Base-by-base conservation (phyloP, 176 grass and related monocot species). In the maize (Zea mays) region DNA sequence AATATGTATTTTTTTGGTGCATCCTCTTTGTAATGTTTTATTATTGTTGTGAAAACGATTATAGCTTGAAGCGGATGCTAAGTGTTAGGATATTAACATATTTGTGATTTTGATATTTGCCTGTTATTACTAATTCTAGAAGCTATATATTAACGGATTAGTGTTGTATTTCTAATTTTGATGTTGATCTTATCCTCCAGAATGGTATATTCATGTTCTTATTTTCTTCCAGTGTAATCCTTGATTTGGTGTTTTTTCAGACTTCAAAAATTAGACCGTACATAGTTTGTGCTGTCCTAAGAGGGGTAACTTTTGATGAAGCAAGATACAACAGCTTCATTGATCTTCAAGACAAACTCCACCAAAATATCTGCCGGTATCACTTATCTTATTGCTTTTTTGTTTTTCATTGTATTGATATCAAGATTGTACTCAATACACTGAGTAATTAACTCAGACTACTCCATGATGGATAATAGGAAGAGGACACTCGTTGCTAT, bases 301-400 rank as follows among this genome's bases (percentile, higher is more conserved):
- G 92, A 83, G 92, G 92, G 21, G 78, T 98, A 81, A 88, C 87
- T 81, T 98, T 94, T 2, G 87, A 98, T 83, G 92, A 98, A 89
- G 85, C 72, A 52, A 90, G 90, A 83, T 98, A 95, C 80, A 98
- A 90, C 82, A 98, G 89, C 80, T 98, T 98, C 85, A 98, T 98
- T 79, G 96, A 92, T 70, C 85, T 98, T n/a, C 92, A 98, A 92
- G 92, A 98, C 83, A 98, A 98, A 77, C 87, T 98, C 33, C 96
- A 98, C 57, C 92, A 98, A 82, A 98, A 98, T 90, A 95, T 98
- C 81, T 98, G 96, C 87, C 70, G 96, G 94, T 97, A 87, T 81
- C 15, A 57, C 46, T 74, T 74, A 20, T 74, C 61, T 69, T 71
- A 17, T 71, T 41, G 10, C 14, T 4, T 11, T 5, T 5, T 82